A percentile compares a stretch with the other conserved stretches of the same genome.
Evolutionary conservation across 192 early-diverging fungal species (phyloP).

Genomic region (Linnemannia hyalina): DNA sequence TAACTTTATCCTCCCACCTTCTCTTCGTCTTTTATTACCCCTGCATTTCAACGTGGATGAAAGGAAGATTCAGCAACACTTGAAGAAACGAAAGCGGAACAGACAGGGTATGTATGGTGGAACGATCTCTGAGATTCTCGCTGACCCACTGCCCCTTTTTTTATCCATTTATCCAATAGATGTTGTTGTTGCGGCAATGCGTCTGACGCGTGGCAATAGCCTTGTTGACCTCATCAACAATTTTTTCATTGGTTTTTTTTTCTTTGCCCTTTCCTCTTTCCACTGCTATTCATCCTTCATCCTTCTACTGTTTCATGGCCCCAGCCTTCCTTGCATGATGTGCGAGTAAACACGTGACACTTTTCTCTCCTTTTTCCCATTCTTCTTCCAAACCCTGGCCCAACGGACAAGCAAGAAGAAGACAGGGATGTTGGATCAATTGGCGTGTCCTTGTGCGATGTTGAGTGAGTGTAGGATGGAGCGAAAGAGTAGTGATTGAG

Average conservation of each 20-base stretch:
- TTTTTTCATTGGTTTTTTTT: neutral
- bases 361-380: too few species aligned
- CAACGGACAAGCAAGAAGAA: too few species aligned
- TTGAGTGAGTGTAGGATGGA: too few species aligned
- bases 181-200: conserved; percentile 1
- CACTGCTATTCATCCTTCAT: too few species aligned
- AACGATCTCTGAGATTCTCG: neutral
- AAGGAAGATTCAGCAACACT: neutral
- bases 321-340: too few species aligned
- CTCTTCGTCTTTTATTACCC: neutral
- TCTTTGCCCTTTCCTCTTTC: too few species aligned
- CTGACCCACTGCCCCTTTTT: neutral
- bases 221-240: neutral
- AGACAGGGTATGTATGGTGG: neutral
- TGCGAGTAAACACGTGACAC: too few species aligned
- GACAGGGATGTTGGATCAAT: too few species aligned
- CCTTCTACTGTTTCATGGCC: too few species aligned
- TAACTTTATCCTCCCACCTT: neutral
- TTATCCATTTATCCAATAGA: neutral
- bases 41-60: neutral
- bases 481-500: too few species aligned
- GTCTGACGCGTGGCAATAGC: neutral
- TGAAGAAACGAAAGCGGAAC: neutral
- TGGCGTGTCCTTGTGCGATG: too few species aligned
- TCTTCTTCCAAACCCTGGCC: too few species aligned